These are phyloP conservation scores for Rhodamnia rubescens DNA, from an alignment of 345 rosid species.

Conservation along the genomic window DNA sequence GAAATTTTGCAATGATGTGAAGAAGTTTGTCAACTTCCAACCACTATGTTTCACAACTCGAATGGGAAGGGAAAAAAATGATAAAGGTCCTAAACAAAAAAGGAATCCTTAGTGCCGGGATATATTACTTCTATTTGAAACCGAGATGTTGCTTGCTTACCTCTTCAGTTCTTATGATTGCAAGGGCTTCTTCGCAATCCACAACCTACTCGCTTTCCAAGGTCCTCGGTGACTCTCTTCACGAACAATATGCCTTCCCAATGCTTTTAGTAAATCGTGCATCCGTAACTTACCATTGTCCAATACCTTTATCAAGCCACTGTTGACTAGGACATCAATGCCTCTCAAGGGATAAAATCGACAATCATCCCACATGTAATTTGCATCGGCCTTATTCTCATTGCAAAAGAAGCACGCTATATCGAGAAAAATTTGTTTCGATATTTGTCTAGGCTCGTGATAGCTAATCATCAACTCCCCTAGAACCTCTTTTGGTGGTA, in stretches of 20 bases:
- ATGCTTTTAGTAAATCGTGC: slow-evolving; percentile 5
- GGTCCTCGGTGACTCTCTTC: not conserved
- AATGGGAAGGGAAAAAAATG: too few relatives aligned
- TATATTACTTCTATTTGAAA: too few relatives aligned
- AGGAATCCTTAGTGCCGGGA: too few relatives aligned
- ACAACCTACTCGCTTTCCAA: slow-evolving; percentile 5
- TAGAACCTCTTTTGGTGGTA: rapidly evolving
- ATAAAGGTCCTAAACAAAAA: too few relatives aligned
- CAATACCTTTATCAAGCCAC: not conserved
- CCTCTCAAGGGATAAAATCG: not conserved
- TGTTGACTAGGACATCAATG: not conserved
- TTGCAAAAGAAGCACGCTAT: not conserved
- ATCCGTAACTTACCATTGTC: not conserved
- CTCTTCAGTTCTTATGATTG: not conserved
- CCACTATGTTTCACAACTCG: too few relatives aligned
- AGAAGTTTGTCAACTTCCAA: too few relatives aligned
- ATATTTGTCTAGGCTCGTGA: not conserved
- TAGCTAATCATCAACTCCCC: not conserved
- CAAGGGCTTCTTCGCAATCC: not conserved
- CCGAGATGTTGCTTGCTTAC: not conserved
- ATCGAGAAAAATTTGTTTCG: slow-evolving; percentile 4
- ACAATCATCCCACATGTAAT: not conserved
- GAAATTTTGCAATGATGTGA: too few relatives aligned
- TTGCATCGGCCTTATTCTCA: not conserved
- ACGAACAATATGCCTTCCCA: slow-evolving; percentile 6